These are phyloP conservation scores for Emergomyces africanus DNA, from an alignment of 2,329 filamentous ascomycete genomes.

Conservation along the genomic window DNA sequence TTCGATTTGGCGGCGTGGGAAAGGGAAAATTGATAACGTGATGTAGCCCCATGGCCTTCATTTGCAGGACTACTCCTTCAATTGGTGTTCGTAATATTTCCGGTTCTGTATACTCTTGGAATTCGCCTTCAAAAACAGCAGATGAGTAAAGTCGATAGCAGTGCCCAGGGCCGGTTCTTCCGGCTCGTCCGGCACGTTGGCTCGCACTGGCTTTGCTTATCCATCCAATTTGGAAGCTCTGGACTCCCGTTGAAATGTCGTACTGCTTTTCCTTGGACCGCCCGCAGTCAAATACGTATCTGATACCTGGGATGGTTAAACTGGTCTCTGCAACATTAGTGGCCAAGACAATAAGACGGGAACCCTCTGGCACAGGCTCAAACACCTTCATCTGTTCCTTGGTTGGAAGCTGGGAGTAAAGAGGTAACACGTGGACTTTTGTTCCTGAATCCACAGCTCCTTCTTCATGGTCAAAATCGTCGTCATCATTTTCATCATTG, in stretches of 20 bases:
- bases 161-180: constrained; percentile 88
- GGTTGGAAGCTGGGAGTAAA: constrained; percentile 86
- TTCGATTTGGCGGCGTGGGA: constrained; percentile 71
- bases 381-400: constrained; percentile 87
- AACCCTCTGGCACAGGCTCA: constrained; percentile 67
- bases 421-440: constrained; percentile 73
- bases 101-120: constrained; percentile 71
- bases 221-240: constrained; percentile 91
- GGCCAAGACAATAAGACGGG: constrained; percentile 74
- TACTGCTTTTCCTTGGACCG: constrained; percentile 86
- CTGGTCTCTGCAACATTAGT: constrained; percentile 97
- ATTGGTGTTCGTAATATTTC: constrained; percentile 87
- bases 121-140: constrained; percentile 79
- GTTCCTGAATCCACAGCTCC: constrained; percentile 47
- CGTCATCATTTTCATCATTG: constrained; percentile 43
- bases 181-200: constrained; percentile 84
- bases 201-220: constrained; percentile 94
- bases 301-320: constrained; percentile 87
- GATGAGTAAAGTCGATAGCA: constrained; percentile 93
- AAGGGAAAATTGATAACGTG: constrained; percentile 92
- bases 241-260: constrained; percentile 76
- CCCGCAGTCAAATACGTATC: constrained; percentile 92
- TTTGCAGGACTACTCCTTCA: constrained; percentile 80
- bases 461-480: constrained; percentile 57
- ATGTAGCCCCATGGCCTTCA: constrained; percentile 89